Percentiles rank a stretch among this genome's conserved stretches.
Evolutionary conservation across 768 basidiomycete species (phyloP).

Genomic region (Phaeotremella skinneri): DNA sequence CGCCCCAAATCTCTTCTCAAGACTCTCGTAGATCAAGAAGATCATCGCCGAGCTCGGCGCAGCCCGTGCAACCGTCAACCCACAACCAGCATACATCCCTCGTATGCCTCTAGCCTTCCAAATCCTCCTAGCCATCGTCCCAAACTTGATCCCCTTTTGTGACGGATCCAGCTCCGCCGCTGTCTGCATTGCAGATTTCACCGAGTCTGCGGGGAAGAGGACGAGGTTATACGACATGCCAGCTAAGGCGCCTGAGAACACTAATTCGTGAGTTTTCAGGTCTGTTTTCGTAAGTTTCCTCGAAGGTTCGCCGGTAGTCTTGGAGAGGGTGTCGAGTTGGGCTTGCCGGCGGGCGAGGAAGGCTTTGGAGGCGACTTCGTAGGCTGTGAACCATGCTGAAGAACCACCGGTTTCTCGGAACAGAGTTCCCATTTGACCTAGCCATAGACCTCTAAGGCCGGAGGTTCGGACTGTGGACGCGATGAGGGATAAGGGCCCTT

Average conservation of each 20-base stretch:
- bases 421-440: slow-evolving; percentile 89
- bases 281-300: slow-evolving; percentile 53
- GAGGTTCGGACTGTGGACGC: slow-evolving; percentile 62
- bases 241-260: slow-evolving; percentile 78
- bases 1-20: slow-evolving; percentile 60
- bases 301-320: slow-evolving; percentile 9
- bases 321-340: background rate
- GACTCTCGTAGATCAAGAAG: slow-evolving; percentile 84
- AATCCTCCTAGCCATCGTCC: slow-evolving; percentile 65
- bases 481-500: slow-evolving; percentile 73
- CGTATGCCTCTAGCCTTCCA: slow-evolving; percentile 71
- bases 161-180: slow-evolving; percentile 70
- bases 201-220: slow-evolving; percentile 91
- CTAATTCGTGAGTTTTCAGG: slow-evolving; percentile 74
- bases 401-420: slow-evolving; percentile 90
- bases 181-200: slow-evolving; percentile 94
- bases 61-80: slow-evolving; percentile 78
- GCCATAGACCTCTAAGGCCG: slow-evolving; percentile 87
- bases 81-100: slow-evolving; percentile 89
- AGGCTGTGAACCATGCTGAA: slow-evolving; percentile 85
- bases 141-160: slow-evolving; percentile 36
- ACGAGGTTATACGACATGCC: slow-evolving; percentile 81
- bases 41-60: slow-evolving; percentile 90
- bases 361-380: slow-evolving; percentile 68
- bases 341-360: slow-evolving; percentile 60